Conservation (phyloP, 805 yeast genomes). For the Maudiozyma turicensis region DNA sequence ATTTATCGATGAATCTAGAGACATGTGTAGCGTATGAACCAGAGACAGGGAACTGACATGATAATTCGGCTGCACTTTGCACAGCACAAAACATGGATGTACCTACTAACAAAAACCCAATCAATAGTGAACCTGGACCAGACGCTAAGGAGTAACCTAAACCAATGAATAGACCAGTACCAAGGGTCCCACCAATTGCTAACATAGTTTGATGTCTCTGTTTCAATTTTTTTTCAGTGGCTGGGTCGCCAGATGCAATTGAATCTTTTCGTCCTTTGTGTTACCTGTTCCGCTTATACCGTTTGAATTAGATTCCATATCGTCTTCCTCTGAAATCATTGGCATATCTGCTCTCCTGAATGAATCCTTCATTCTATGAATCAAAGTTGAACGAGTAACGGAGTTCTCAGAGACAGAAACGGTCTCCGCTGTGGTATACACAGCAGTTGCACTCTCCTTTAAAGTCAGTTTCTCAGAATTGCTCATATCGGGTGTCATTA, state of each 20-base stretch:
- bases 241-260: not conserved
- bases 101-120: constrained; percentile 41
- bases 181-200: constrained; percentile 27
- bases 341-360: not conserved
- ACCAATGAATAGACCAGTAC: constrained; percentile 27
- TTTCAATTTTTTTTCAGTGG: constrained; percentile 10
- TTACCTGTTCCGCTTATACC: not conserved
- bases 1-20: constrained; percentile 41
- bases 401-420: not conserved
- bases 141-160: constrained; percentile 36
- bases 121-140: constrained; percentile 43
- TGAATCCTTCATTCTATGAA: constrained; percentile 2
- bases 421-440: not conserved
- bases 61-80: constrained; percentile 40
- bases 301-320: not conserved
- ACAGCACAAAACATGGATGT: constrained; percentile 32
- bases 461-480: not conserved
- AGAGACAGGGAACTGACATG: constrained; percentile 40
- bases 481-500: not conserved
- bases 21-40: constrained; percentile 41
- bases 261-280: constrained; percentile 1
- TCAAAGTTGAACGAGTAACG: not conserved
- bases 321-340: not conserved
- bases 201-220: constrained; percentile 25
- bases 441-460: not conserved